Evolutionary conservation across 768 basidiomycete species (phyloP).

Genomic region (Macrocybe gigantea): DNA sequence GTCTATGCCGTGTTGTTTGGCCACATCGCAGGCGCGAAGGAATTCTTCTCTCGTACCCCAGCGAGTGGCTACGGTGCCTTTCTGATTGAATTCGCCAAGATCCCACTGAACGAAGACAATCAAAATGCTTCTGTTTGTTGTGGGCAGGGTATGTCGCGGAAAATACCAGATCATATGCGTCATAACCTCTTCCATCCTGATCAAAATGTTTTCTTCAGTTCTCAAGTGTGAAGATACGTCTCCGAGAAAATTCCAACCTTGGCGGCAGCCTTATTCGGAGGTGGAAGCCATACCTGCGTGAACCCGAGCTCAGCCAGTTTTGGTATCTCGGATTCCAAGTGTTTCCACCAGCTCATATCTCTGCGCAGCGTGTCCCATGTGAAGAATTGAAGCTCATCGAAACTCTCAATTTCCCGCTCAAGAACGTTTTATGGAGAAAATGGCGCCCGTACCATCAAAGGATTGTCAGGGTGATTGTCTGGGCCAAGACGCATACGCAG

Average conservation of each 20-base stretch:
- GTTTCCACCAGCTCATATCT: conserved; percentile 73
- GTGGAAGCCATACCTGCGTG: conserved; percentile 81
- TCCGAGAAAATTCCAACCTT: conserved; percentile 24
- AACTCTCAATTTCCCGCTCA: conserved; percentile 1
- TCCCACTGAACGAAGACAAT: conserved; percentile 57
- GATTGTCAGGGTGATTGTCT: conserved; percentile 40
- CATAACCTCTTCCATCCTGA: conserved; percentile 73
- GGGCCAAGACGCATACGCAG: conserved; percentile 59
- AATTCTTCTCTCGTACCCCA: conserved; percentile 89
- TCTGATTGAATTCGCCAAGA: conserved; percentile 79
- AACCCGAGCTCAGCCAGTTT: conserved; percentile 60
- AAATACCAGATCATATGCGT: conserved; percentile 78
- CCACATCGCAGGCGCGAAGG: conserved; percentile 59
- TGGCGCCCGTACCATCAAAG: conserved; percentile 53
- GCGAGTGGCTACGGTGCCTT: conserved; percentile 62
- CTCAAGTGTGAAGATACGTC: not conserved
- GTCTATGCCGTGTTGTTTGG: conserved; percentile 63
- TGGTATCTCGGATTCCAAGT: conserved; percentile 63
- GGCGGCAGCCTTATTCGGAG: conserved; percentile 72
- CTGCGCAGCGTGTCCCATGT: conserved; percentile 67
- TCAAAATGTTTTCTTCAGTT: conserved; percentile 3
- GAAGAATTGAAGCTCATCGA: conserved; percentile 68
- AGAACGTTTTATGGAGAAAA: not conserved
- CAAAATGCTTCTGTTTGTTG: not conserved
- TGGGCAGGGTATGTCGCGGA: no score